Evolutionary conservation across 441 rosid genomes (phyloP), one percentile per base, ranked within the genome.

Genomic region (Gossypium gossypioides): DNA sequence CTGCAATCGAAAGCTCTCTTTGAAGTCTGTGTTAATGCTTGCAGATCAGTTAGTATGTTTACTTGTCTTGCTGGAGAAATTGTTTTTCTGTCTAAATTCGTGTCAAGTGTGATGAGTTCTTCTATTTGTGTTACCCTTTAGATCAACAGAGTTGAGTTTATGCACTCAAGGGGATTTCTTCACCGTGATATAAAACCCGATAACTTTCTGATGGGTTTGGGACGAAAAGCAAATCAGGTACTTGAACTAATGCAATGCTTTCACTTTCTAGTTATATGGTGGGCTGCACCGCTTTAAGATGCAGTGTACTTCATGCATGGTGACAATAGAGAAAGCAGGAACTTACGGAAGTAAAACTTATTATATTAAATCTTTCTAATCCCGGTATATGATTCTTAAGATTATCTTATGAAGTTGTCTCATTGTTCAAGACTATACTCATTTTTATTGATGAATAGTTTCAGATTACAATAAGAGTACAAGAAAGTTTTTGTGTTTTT

Each of bases 141-240:
- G 97, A 85, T 91, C 75, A 90, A 85, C 75, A 88, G 96, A 81
- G 89, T 91, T 69, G 97, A 91, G 74, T 90, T 76, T 75, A 86
- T 91, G 93, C 97, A 91, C 75, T 84, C 90, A 22, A 84, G 88
- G 75, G 92, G 96, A 63, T 91, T 91, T 79, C 91, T 91, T 78
- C 96, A 91, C 75, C 97, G 98, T 74, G 97, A 93, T 81, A 88
- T 93, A 25, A 91, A 93, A 81, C 98, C 98, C 15, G 98, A 89
- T 78, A 91, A 93, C 83, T 91, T 93, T 73, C 84, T 93, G 63
- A 91, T 93, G 98, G 98, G 98, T 60, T 81, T 91, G 58, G 96
- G 97, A 4, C 90, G 97, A 77, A 91, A 91, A 86, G 93, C 97
- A 56, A 93, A 91, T 84, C 98, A 91, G 94, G 98, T 91, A 64